phyloP scores from a whole-genome alignment of 23 red algal genomes.

The Pyropia haitanensis region DNA sequence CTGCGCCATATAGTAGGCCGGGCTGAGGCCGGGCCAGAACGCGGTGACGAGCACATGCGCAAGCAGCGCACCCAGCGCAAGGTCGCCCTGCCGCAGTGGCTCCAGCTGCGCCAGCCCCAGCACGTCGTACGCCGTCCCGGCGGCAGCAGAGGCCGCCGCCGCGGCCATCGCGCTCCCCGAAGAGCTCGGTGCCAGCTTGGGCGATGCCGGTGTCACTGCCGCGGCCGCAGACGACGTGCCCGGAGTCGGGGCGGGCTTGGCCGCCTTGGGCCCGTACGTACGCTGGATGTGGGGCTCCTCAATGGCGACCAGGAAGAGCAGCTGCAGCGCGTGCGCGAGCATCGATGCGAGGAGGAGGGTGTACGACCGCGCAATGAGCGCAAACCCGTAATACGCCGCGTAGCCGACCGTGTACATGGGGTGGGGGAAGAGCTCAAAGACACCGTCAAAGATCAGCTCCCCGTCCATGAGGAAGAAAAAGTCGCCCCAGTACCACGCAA shows the following conservation, averaged over 20 bases:
- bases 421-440: constrained; percentile 94
- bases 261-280: constrained; percentile 46
- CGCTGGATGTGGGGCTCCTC: constrained; percentile 96
- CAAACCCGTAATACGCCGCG: constrained; percentile 82
- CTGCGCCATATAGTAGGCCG: constrained; percentile 15
- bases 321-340: constrained; percentile 70
- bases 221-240: not conserved
- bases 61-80: constrained; percentile 5
- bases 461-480: constrained; percentile 90
- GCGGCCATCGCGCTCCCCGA: constrained; percentile 9
- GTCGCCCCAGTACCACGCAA: constrained; percentile 99
- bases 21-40: constrained; percentile 1
- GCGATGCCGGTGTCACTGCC: constrained; percentile 2
- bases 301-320: constrained; percentile 74
- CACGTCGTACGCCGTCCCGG: constrained; percentile 2
- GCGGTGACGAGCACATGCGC: not conserved
- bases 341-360: constrained; percentile 64
- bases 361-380: constrained; percentile 65
- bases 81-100: constrained; percentile 16
- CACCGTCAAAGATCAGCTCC: constrained; percentile 84
- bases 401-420: constrained; percentile 99
- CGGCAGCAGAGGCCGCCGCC: constrained; percentile 2
- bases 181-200: constrained; percentile 16
- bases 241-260: not conserved
- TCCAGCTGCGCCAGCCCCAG: constrained; percentile 6